Base-by-base conservation (phyloP, 352 stramenopile species). In the Globisporangium splendens region DNA sequence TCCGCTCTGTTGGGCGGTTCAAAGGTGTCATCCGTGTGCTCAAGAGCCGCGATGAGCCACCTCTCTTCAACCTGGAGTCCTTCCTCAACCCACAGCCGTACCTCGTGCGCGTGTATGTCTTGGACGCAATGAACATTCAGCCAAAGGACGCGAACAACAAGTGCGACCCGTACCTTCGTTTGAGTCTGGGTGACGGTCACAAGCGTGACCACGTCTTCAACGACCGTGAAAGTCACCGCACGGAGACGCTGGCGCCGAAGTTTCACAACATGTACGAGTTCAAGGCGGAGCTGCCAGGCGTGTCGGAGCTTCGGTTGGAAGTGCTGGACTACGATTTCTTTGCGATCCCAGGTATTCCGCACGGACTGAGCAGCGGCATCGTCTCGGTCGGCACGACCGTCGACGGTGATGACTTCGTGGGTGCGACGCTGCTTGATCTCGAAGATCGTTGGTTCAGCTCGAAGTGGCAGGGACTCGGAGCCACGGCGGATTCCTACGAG, bases 181-280 rank as follows among this genome's bases (percentile, higher is more conserved):
- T 97, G 42, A 90, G 73, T 46, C 66, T 97, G 0, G 91, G 91
- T 41, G 86, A 94, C 38, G 73, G 77, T 8, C 70, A 75, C 59
- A 87, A 74, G 64, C 75, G 68, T 17, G 73, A 80, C 21, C 70
- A 86, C 61, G 68, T 89, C 35, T 80, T 96, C 51, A 90, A 87
- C 57, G 89, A 97, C 62, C 73, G 83, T 18, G 73, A 86, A 6
- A 93, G 91, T 43, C 87, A 93, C 62, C 59, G 88, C 13, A 59
- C 70, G 12, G 83, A 83, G 65, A 96, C 85, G 35, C 46, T 93
- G 10, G 68, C 77, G 13, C 86, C 88, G 12, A 90, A 95, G 47
- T 95, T 98, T 59, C 96, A 97, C 75, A 89, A 88, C 56, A 86
- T 89, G 73, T 91, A 95, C 54, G 85, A 96, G 65, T 92, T 98